These are phyloP conservation scores for Wallacemonas collosoma DNA, from an alignment of 208 protist genomes.

Conservation along the genomic window DNA sequence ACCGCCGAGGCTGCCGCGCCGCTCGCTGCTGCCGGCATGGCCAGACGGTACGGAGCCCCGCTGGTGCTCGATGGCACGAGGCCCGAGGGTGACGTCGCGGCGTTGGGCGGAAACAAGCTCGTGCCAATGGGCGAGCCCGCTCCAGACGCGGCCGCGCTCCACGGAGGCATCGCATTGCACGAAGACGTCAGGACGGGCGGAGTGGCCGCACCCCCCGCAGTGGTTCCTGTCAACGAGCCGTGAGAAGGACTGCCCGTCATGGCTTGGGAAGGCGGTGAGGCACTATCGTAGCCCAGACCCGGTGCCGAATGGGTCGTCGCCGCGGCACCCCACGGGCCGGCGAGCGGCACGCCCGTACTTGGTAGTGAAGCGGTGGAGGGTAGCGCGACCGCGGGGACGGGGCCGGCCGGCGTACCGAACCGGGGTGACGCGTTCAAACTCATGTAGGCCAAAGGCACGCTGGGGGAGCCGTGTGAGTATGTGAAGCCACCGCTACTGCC, in stretches of 20 bases:
- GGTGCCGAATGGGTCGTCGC: too few relatives aligned
- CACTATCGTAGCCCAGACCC: background rate
- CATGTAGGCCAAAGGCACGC: constrained; percentile 3
- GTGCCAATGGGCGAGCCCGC: constrained; percentile 1
- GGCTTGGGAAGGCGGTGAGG: background rate
- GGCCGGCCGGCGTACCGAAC: constrained; percentile 3
- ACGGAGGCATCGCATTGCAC: background rate
- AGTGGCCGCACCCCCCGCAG: background rate
- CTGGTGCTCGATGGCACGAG: background rate
- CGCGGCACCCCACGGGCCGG: too few relatives aligned
- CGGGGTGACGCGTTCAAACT: background rate
- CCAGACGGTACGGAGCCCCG: background rate
- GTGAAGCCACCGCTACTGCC: background rate
- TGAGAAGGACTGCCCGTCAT: background rate
- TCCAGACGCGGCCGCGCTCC: constrained; percentile 10
- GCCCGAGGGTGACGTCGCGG: too few relatives aligned
- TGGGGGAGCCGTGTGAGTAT: background rate
- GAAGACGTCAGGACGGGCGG: background rate
- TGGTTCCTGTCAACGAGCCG: background rate
- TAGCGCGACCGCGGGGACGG: background rate
- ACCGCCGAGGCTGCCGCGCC: background rate
- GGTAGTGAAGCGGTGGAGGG: background rate
- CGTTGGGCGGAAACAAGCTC: background rate
- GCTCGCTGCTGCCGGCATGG: background rate
- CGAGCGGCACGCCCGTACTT: too few relatives aligned